Evolutionary conservation across 306 rosid genomes (phyloP).

Genomic region (Inga laurina): DNA sequence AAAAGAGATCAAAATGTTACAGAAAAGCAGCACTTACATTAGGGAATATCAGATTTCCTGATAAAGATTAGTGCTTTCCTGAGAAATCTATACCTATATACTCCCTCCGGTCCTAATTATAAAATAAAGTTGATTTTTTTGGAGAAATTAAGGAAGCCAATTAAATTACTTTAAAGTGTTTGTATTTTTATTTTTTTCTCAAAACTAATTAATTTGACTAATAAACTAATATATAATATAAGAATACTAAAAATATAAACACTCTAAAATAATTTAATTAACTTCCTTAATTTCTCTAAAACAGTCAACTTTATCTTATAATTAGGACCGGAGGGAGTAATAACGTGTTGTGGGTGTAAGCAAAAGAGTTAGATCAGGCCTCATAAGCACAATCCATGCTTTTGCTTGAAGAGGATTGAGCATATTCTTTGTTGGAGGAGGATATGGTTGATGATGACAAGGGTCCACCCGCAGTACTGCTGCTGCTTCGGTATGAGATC

Average conservation of each 20-base stretch:
- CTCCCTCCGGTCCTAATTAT: too few species aligned
- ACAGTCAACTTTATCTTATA: too few species aligned
- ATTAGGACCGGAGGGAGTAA: too few species aligned
- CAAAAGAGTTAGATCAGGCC: slow-evolving; percentile 24
- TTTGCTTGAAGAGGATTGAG: slow-evolving; percentile 29
- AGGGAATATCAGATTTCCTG: neutral
- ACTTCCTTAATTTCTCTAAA: too few species aligned
- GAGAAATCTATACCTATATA: neutral
- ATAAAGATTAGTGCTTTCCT: neutral
- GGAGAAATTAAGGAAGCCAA: too few species aligned
- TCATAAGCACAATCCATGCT: slow-evolving; percentile 29
- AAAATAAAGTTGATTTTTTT: too few species aligned
- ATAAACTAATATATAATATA: too few species aligned
- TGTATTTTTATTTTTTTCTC: too few species aligned
- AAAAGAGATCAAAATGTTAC: neutral
- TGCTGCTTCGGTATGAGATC: slow-evolving; percentile 45
- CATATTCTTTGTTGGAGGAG: slow-evolving; percentile 41
- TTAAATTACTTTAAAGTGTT: too few species aligned
- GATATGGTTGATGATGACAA: neutral
- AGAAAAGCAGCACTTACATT: neutral
- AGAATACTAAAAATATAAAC: too few species aligned
- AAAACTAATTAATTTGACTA: too few species aligned
- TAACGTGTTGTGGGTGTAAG: neutral
- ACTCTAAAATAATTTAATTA: too few species aligned
- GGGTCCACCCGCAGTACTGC: slow-evolving; percentile 45